A percentile compares a stretch with the other conserved stretches of the same genome.
Conservation (phyloP, 768 basidiomycete genomes). For the Xerocomus brunneocitrinus region DNA sequence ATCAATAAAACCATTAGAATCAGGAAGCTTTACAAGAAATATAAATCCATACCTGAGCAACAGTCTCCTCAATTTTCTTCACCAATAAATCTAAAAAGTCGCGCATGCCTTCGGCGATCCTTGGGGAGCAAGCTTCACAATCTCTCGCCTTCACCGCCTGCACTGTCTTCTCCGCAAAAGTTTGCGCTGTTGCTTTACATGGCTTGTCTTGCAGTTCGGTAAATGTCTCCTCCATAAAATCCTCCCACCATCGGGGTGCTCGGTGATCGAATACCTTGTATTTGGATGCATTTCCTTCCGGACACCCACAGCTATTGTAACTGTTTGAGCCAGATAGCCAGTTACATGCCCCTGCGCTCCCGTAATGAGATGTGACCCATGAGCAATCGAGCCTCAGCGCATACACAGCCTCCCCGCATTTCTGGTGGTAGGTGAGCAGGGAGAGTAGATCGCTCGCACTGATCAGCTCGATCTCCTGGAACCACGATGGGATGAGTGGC, state of each 20-base stretch:
- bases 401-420: conserved; percentile 12
- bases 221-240: conserved; percentile 9
- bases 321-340: neutral
- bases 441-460: conserved; percentile 23
- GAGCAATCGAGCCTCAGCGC: neutral
- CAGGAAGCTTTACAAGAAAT: too few species aligned
- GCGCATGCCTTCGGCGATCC: conserved; percentile 10
- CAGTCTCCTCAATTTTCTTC: conserved; percentile 9
- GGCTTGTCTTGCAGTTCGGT: conserved; percentile 18
- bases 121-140: neutral
- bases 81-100: conserved; percentile 7
- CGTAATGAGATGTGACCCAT: neutral
- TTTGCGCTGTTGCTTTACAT: conserved; percentile 7
- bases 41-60: conserved; percentile 5
- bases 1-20: too few species aligned
- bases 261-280: neutral
- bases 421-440: conserved; percentile 20
- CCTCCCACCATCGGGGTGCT: conserved; percentile 16
- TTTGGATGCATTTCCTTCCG: neutral
- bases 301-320: neutral
- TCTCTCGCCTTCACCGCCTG: neutral
- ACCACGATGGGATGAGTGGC: conserved; percentile 21
- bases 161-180: neutral
- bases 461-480: conserved; percentile 27
- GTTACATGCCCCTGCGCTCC: conserved; percentile 3